Evolutionary conservation across 352 stramenopile species (phyloP).

Genomic region (Achlya hypogyna): DNA sequence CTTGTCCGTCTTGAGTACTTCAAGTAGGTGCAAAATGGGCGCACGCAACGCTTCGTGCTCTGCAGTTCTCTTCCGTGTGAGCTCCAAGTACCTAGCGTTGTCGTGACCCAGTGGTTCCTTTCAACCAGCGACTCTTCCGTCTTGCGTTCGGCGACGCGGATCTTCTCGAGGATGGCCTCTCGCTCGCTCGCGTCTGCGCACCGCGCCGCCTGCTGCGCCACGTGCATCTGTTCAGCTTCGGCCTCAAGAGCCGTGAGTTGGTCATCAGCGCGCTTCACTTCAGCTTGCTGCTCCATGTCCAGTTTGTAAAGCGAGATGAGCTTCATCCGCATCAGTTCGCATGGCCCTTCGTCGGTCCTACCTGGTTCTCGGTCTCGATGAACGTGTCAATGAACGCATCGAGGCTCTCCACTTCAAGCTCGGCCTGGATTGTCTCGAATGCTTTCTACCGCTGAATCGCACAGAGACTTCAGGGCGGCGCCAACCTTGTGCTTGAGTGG

Average conservation of each 20-base stretch:
- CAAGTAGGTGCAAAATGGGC: constrained; percentile 14
- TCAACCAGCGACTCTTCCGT: constrained; percentile 11
- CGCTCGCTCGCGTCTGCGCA: constrained; percentile 29
- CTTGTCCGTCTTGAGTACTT: constrained; percentile 18
- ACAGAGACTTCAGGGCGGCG: neutral
- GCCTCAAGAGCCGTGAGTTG: constrained; percentile 30
- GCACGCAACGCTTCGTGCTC: constrained; percentile 7
- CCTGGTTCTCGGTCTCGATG: constrained; percentile 37
- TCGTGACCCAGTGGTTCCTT: too few species aligned
- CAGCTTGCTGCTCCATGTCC: constrained; percentile 38
- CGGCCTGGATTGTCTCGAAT: constrained; percentile 47
- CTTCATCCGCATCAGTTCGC: too few species aligned
- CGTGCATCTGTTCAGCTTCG: constrained; percentile 34
- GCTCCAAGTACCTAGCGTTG: constrained; percentile 7
- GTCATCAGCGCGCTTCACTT: constrained; percentile 23
- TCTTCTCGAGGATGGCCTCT: constrained; percentile 22
- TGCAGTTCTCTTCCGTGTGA: neutral
- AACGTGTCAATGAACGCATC: constrained; percentile 40
- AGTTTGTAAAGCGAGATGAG: constrained; percentile 58
- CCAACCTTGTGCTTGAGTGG: neutral
- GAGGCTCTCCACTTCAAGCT: constrained; percentile 26
- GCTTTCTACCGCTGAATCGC: constrained; percentile 23
- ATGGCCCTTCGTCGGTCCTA: too few species aligned
- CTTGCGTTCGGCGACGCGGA: neutral
- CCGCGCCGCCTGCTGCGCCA: constrained; percentile 25